phyloP scores from a whole-genome alignment of 2,329 filamentous ascomycete species.

The Diplodia intermedia region DNA sequence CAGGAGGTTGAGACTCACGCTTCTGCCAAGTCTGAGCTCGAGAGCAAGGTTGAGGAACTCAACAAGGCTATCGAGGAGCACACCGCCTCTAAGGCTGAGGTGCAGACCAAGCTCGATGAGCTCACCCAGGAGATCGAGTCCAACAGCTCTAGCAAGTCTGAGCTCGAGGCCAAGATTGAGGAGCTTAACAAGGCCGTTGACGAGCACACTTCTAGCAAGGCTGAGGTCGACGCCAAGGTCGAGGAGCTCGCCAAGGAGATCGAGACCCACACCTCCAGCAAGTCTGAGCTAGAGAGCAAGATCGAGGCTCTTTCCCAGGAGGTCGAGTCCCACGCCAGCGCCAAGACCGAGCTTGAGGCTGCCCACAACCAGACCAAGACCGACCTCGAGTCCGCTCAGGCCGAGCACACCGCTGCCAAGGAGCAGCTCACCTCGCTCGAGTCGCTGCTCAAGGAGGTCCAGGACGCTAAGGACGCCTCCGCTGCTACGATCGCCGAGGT shows the following conservation, averaged over 20 bases:
- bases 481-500: conserved; percentile 16
- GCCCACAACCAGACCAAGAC: conserved; percentile 27
- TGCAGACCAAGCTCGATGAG: conserved; percentile 21
- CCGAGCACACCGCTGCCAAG: conserved; percentile 31
- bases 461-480: conserved; percentile 18
- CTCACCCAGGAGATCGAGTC: conserved; percentile 31
- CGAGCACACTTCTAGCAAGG: conserved; percentile 26
- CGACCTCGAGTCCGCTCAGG: conserved; percentile 26
- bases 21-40: conserved; percentile 28
- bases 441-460: conserved; percentile 28
- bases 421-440: conserved; percentile 29
- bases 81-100: conserved; percentile 19
- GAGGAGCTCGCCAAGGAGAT: conserved; percentile 27
- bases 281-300: conserved; percentile 32
- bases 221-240: conserved; percentile 20
- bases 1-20: conserved; percentile 25
- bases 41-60: conserved; percentile 34
- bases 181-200: conserved; percentile 21
- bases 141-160: conserved; percentile 18
- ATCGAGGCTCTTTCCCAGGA: conserved; percentile 28
- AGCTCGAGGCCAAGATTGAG: conserved; percentile 32
- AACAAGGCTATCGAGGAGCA: conserved; percentile 29
- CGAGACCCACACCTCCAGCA: conserved; percentile 22
- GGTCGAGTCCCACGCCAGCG: conserved; percentile 20
- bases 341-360: conserved; percentile 23